Evolutionary conservation across 2,329 filamentous ascomycete genomes (phyloP), one percentile per base, ranked within the genome.

Genomic region (Aureobasidium sp.): DNA sequence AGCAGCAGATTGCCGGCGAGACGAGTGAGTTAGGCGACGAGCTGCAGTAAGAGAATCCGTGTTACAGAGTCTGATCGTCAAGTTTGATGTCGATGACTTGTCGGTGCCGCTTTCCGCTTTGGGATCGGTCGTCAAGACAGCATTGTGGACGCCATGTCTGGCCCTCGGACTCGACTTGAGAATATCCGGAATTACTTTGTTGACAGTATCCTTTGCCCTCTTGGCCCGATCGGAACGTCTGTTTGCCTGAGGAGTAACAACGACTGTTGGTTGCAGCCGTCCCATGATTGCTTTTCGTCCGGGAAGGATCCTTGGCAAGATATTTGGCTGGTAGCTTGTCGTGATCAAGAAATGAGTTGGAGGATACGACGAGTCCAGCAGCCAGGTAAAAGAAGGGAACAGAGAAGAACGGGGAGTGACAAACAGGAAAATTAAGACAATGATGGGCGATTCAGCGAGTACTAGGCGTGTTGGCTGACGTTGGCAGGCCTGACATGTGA

Each of bases 161-260:
- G 84, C 84, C 54, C 82, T 78, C 15, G 81, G 74, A 65, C 83
- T 80, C 2, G 79, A 76, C 0, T 76, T 71, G 2, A 86, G 72
- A 9, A 86, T 72, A 0, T 80, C 74, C 1, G 85, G 85, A 11
- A 87, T 80, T n/a, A 78, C 75, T 67, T 81, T 81, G 70, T 86
- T 85, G 63, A 86, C 71, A 3, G 84, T 85, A 9, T 80, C 75
- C 59, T 79, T 81, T 34, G 83, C 83, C 62, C 77, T 75, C 66
- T 85, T 85, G 1, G 80, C 77, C 15, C 81, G 76, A 21, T 63
- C 62, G 16, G 63, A 63, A 41, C 64, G 61, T 50, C 67, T 66
- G 53, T 65, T 68, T 7, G 58, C 59, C 32, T 65, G 64, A 2
- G 66, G 66, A 30, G 59, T 63, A 42, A 66, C 58, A 34, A 65